Evolutionary conservation across 2,329 filamentous ascomycete genomes (phyloP).

Genomic region (Xylaria sp.): DNA sequence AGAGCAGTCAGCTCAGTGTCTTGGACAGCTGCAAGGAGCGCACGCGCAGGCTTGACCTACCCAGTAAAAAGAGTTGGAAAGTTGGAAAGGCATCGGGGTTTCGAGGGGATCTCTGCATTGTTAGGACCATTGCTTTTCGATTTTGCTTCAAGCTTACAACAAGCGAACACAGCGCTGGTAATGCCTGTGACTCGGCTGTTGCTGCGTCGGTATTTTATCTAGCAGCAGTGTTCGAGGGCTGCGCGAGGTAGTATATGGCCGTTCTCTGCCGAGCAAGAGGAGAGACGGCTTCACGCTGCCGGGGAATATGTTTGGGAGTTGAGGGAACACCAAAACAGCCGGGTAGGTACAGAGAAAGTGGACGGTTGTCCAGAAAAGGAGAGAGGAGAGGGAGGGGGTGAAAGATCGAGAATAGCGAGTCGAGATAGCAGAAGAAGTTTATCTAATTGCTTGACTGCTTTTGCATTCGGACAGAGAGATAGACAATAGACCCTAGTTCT

Average conservation of each 20-base stretch:
- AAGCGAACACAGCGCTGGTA: slow-evolving; percentile 52
- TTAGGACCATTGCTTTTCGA: slow-evolving; percentile 62
- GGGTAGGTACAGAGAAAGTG: neutral
- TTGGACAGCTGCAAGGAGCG: neutral
- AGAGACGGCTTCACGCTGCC: neutral
- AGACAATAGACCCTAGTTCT: neutral
- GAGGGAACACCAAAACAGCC: neutral
- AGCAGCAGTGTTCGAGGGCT: no score
- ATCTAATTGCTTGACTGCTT: neutral
- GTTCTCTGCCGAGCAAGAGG: neutral
- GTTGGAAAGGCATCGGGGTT: slow-evolving; percentile 82
- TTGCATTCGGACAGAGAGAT: slow-evolving; percentile 4
- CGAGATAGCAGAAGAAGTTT: neutral
- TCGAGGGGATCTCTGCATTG: slow-evolving; percentile 61
- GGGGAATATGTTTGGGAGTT: neutral
- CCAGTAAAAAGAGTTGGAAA: slow-evolving; percentile 83
- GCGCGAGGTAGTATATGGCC: neutral
- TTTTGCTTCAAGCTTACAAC: slow-evolving; percentile 58
- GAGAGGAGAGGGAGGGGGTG: no score
- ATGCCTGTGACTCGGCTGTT: slow-evolving; percentile 25
- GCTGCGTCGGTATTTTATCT: slow-evolving; percentile 9
- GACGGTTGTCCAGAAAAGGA: neutral
- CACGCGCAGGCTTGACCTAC: slow-evolving; percentile 60
- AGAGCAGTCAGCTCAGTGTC: slow-evolving; percentile 21
- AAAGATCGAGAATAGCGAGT: neutral